phyloP scores from a whole-genome alignment of 495 filamentous ascomycete genomes.

The Apiosordaria backusii region DNA sequence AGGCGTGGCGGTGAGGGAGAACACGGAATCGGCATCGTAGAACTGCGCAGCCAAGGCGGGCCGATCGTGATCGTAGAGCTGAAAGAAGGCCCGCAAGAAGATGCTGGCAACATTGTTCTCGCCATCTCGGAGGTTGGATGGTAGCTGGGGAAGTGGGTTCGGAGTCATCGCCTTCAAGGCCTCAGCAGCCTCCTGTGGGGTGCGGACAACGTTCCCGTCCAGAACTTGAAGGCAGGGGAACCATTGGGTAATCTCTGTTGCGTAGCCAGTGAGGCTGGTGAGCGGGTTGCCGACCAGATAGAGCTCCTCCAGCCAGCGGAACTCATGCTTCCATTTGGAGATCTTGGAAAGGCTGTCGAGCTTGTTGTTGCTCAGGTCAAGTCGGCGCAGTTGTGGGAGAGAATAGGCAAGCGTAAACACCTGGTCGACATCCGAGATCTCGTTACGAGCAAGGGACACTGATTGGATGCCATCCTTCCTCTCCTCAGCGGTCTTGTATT shows the following conservation, averaged over 20 bases:
- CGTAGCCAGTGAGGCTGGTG: constrained; percentile 57
- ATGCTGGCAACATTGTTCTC: constrained; percentile 63
- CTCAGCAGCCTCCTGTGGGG: constrained; percentile 59
- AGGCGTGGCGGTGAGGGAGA: constrained; percentile 72
- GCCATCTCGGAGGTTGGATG: constrained; percentile 72
- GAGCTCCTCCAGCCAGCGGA: constrained; percentile 72
- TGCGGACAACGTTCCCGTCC: constrained; percentile 67
- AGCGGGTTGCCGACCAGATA: constrained; percentile 75
- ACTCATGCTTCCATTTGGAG: constrained; percentile 73
- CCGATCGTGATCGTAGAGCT: constrained; percentile 71
- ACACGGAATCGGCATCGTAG: constrained; percentile 75
- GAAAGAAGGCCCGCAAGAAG: constrained; percentile 72
- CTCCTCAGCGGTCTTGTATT: constrained; percentile 60
- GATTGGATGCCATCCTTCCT: constrained; percentile 71
- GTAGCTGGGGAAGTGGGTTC: constrained; percentile 63
- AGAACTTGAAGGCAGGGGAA: constrained; percentile 73
- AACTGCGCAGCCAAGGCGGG: constrained; percentile 56
- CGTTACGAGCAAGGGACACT: constrained; percentile 73
- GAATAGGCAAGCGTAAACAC: constrained; percentile 70
- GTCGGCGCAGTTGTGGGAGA: constrained; percentile 76
- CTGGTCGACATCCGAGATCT: constrained; percentile 61
- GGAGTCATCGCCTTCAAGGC: constrained; percentile 38
- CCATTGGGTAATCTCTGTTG: constrained; percentile 70
- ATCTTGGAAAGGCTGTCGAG: constrained; percentile 65
- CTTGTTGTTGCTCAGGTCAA: constrained; percentile 79